phyloP scores from a whole-genome alignment of 2,329 filamentous ascomycete genomes.

The Exophiala aquamarina region DNA sequence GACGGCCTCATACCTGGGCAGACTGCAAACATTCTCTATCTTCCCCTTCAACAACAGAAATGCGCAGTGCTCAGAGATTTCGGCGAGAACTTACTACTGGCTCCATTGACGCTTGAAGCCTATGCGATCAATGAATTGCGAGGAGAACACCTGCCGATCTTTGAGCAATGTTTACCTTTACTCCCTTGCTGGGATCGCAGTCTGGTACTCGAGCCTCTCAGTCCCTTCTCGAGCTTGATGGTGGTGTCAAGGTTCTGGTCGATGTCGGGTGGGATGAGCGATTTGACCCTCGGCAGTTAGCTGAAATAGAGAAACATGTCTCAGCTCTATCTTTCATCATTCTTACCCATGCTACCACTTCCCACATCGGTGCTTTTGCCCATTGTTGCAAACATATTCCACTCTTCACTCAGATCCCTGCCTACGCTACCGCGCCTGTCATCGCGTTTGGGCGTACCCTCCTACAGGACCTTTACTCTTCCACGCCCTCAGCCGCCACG shows the following conservation, averaged over 20 bases:
- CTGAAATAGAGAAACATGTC: conserved; percentile 87
- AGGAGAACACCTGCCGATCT: not conserved
- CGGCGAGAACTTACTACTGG: not conserved
- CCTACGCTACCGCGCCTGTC: conserved; percentile 92
- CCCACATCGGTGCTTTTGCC: conserved; percentile 88
- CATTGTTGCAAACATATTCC: conserved; percentile 98
- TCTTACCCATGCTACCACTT: conserved; percentile 87
- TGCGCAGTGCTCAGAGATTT: no score
- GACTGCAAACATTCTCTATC: no score
- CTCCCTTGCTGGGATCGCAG: conserved; percentile 85
- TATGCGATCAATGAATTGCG: not conserved
- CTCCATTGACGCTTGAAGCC: no score
- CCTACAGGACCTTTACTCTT: conserved; percentile 87
- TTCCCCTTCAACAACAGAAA: no score
- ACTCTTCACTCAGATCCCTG: conserved; percentile 84
- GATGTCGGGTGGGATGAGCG: conserved; percentile 95
- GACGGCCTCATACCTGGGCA: no score
- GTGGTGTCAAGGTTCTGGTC: conserved; percentile 90
- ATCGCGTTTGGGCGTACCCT: conserved; percentile 89
- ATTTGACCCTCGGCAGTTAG: conserved; percentile 79
- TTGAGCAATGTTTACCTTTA: conserved; percentile 85
- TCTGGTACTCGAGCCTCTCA: conserved; percentile 77
- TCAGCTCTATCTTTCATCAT: conserved; percentile 91
- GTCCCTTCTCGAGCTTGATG: conserved; percentile 94
- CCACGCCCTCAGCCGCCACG: conserved; percentile 81